Evolutionary conservation across 139 green algal species (phyloP).

Genomic region (Pseudopediastrum boryanum): DNA sequence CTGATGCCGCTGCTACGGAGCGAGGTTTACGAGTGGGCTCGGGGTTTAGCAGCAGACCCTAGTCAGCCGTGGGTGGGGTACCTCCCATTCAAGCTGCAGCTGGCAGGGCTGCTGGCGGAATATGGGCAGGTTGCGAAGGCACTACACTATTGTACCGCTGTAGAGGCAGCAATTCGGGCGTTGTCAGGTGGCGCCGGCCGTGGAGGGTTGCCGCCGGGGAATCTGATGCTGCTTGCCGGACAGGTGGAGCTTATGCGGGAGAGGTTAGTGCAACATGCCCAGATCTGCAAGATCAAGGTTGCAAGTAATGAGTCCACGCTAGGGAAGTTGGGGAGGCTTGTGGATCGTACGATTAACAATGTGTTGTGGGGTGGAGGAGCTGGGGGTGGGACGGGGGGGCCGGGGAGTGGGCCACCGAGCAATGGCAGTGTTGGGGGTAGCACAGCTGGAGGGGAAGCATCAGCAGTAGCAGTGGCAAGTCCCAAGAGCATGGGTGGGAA

Average conservation of each 20-base stretch:
- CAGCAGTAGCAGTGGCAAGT: no score
- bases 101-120: conserved; percentile 51
- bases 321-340: conserved; percentile 51
- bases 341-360: conserved; percentile 59
- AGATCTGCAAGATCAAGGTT: conserved; percentile 49
- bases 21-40: conserved; percentile 79
- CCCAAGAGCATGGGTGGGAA: no score
- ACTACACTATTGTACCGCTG: conserved; percentile 40
- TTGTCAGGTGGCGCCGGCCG: neutral
- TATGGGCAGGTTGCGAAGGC: conserved; percentile 50
- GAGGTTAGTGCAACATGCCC: conserved; percentile 49
- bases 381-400: no score
- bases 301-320: conserved; percentile 40
- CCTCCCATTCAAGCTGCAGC: conserved; percentile 75
- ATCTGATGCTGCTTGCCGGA: conserved; percentile 44
- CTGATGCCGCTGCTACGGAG: conserved; percentile 63
- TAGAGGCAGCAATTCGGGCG: neutral
- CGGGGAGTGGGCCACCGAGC: no score
- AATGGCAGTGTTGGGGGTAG: no score
- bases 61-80: conserved; percentile 42
- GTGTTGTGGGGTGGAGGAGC: conserved; percentile 52
- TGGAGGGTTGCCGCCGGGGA: conserved; percentile 34
- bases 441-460: no score
- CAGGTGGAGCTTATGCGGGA: conserved; percentile 32
- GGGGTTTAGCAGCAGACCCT: conserved; percentile 33